Conservation (phyloP, 1,284 basidiomycete genomes). For the Apiotrichum sp. region DNA sequence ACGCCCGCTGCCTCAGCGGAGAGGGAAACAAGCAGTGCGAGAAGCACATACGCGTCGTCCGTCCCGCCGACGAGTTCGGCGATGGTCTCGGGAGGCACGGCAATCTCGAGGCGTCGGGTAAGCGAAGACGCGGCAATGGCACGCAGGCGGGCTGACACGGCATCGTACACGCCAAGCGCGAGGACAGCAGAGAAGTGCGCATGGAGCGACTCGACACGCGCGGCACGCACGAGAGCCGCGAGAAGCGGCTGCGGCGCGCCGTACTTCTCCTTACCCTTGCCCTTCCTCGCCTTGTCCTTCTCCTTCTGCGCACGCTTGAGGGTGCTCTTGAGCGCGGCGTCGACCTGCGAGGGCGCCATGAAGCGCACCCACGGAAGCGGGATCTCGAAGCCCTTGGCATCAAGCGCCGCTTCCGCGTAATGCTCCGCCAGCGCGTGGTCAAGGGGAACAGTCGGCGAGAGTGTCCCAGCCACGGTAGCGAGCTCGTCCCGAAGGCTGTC, state of each 20-base stretch:
- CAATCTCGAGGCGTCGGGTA: conserved; percentile 11
- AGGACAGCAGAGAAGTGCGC: conserved; percentile 6
- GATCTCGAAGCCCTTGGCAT: conserved; percentile 18
- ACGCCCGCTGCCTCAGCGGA: conserved; percentile 9
- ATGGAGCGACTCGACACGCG: conserved; percentile 3
- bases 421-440: conserved; percentile 25
- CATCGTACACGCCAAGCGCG: conserved; percentile 6
- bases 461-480: background rate
- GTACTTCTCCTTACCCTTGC: background rate
- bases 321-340: conserved; percentile 3
- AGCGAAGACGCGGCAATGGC: conserved; percentile 5
- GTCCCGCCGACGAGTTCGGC: conserved; percentile 9
- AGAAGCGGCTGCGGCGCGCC: background rate
- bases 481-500: conserved; percentile 4
- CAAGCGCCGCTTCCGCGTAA: conserved; percentile 19
- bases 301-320: conserved; percentile 4
- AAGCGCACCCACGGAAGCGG: conserved; percentile 32
- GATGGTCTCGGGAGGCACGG: conserved; percentile 11
- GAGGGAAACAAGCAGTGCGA: conserved; percentile 14
- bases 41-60: conserved; percentile 15
- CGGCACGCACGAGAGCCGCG: conserved; percentile 3
- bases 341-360: conserved; percentile 18
- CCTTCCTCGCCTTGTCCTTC: no score
- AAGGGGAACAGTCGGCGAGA: background rate
- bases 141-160: conserved; percentile 3